Evolutionary conservation across 192 early-diverging fungal species (phyloP).

Genomic region (Coemansia sp.): DNA sequence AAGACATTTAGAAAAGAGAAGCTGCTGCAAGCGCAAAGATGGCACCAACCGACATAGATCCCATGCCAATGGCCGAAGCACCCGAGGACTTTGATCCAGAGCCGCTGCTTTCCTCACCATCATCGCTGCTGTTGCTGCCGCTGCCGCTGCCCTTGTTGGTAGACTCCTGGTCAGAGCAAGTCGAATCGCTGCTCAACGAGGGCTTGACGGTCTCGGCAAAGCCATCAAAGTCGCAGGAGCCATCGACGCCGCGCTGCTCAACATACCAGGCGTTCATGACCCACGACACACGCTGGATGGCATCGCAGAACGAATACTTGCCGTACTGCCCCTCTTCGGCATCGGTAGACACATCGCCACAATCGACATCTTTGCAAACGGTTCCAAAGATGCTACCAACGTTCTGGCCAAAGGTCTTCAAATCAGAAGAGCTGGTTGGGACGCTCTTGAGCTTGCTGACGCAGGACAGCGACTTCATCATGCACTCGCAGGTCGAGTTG

Average conservation of each 20-base stretch:
- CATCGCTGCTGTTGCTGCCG: conserved; percentile 8
- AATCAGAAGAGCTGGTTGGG: conserved; percentile 23
- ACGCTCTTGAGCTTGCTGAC: conserved; percentile 23
- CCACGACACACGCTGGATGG: conserved; percentile 47
- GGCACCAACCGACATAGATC: conserved; percentile 11
- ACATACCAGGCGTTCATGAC: conserved; percentile 54
- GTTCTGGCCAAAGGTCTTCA: conserved; percentile 28
- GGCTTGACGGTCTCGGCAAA: conserved; percentile 33
- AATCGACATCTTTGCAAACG: conserved; percentile 42
- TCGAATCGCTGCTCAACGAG: conserved; percentile 27
- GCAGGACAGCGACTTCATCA: conserved; percentile 61
- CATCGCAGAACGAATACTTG: conserved; percentile 51
- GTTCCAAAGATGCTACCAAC: conserved; percentile 41
- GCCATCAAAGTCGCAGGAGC: conserved; percentile 56
- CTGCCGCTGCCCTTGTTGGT: not conserved
- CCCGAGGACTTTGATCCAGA: conserved; percentile 10
- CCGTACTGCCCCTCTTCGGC: conserved; percentile 43
- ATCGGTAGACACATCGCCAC: conserved; percentile 36
- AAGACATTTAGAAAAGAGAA: conserved; percentile 13
- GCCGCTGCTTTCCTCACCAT: not conserved
- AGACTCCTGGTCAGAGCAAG: conserved; percentile 38
- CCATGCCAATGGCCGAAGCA: conserved; percentile 1
- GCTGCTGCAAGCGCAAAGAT: conserved; percentile 12
- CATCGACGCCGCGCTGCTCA: conserved; percentile 29
- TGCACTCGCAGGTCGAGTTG: conserved; percentile 63